These are phyloP conservation scores for Neurospora discreta DNA, from an alignment of 495 filamentous ascomycete genomes.

Conservation along the genomic window DNA sequence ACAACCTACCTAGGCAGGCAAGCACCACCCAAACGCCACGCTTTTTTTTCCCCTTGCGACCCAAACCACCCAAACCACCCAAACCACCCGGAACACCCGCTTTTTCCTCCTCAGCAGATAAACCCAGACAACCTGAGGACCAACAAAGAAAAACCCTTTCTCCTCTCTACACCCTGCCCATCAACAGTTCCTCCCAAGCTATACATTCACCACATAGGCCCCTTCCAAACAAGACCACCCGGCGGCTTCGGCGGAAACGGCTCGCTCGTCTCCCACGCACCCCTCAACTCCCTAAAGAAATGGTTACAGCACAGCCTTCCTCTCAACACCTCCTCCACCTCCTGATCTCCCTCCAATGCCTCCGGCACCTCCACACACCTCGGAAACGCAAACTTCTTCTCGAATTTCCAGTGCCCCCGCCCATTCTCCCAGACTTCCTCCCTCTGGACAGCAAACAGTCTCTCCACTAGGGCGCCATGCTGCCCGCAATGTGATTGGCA, in stretches of 20 bases:
- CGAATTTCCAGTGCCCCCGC: background rate
- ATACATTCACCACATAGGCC: background rate
- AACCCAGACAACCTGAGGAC: background rate
- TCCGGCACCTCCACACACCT: background rate
- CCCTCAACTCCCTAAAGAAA: background rate
- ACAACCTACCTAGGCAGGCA: background rate
- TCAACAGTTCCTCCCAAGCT: background rate
- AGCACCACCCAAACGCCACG: background rate
- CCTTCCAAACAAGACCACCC: background rate
- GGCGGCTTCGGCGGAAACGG: background rate
- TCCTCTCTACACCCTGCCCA: too few species aligned
- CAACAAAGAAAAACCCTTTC: background rate
- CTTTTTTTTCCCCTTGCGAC: background rate
- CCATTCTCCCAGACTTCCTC: background rate
- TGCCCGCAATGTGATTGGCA: background rate
- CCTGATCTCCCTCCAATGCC: background rate
- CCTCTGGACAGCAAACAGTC: background rate
- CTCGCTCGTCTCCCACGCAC: background rate
- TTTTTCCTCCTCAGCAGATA: background rate
- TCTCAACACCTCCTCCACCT: background rate
- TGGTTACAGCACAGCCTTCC: background rate
- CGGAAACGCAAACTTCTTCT: background rate
- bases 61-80: background rate
- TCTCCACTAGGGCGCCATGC: background rate
- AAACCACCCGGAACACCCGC: background rate